Conservation (phyloP, 1,284 basidiomycete genomes). For the Neolentinus lepideus region DNA sequence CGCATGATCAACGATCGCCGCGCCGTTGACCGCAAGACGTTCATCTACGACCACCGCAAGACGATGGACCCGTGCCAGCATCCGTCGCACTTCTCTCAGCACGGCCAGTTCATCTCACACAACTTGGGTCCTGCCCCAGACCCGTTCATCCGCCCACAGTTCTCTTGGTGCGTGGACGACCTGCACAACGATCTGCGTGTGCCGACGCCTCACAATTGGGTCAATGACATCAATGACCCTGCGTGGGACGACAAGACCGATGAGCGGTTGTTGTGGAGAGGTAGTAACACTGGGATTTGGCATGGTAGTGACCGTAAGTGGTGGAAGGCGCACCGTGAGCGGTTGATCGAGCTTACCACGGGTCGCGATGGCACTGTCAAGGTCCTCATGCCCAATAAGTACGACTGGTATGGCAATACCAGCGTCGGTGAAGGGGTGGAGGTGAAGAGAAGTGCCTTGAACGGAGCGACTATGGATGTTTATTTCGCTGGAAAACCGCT, state of each 20-base stretch:
- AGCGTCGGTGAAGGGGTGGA: constrained; percentile 36
- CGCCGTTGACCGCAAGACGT: constrained; percentile 26
- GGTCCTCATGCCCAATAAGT: constrained; percentile 10
- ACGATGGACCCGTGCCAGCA: constrained; percentile 58
- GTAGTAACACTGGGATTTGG: constrained; percentile 58
- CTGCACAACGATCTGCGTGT: constrained; percentile 57
- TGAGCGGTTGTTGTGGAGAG: constrained; percentile 55
- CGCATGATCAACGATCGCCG: constrained; percentile 11
- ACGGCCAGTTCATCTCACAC: constrained; percentile 48
- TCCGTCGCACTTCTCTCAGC: constrained; percentile 38
- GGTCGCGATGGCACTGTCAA: constrained; percentile 29
- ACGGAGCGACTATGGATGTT: constrained; percentile 47
- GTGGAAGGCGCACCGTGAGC: constrained; percentile 41
- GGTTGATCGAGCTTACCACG: constrained; percentile 25
- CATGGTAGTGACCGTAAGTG: constrained; percentile 36
- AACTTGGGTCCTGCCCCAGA: constrained; percentile 41
- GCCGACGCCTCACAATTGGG: constrained; percentile 38
- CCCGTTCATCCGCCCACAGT: constrained; percentile 37
- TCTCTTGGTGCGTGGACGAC: constrained; percentile 47
- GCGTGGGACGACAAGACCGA: constrained; percentile 51
- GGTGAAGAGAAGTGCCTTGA: constrained; percentile 30
- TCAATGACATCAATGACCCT: constrained; percentile 36
- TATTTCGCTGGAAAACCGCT: constrained; percentile 44
- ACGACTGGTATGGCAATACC: neutral
- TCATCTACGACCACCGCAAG: constrained; percentile 37